Base-by-base conservation (phyloP, 371 early-diverging fungal species). In the Rhizopus arrhizus region DNA sequence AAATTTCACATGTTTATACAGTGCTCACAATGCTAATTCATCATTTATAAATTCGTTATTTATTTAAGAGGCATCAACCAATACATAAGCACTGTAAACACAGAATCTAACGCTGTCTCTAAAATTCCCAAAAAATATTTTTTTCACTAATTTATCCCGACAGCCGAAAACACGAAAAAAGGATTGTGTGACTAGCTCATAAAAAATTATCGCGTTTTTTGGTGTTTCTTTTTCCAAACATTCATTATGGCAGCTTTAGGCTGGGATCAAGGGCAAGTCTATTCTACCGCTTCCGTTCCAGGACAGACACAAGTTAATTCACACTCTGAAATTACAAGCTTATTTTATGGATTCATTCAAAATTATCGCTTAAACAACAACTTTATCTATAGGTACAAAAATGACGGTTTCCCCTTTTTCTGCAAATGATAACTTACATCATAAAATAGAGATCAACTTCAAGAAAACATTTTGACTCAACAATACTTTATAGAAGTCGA, bases 401-500 rank as follows among this genome's bases (percentile, higher is more conserved):
- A 22, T 22, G 22, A 22, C 22, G 22, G 22, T 2, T 22, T 22
- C 22, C 22, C 22, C 22, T 22, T 22, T 22, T 22, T 22, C 2
- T 22, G 22, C 22, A 22, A 22, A 22, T 22, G 22, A 22, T 22
- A 22, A 22, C 22, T 22, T 22, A 22, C 22, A 22, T 22, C 22
- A 22, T 22, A 22, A 22, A 40, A 47, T 59, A 92, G 97, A 77
- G 96, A 97, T 76, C 95, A 94, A 80, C 84, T 97, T 59, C 85
- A 89, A 22, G 87, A 90, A 54, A 94, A 95, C 77, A 62, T 91
- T 22, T 80, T 90, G 57, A 74, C 89, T 43, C 85, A 88, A 68
- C 84, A 89, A 58, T 83, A 87, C 70, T 85, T 84, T 63, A 74
- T 97, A 47, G 90, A 95, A 67, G 92, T 97, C 29, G 91, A 94